phyloP scores from a whole-genome alignment of 768 basidiomycete species.

The Pleurotus salmoneostramineus region DNA sequence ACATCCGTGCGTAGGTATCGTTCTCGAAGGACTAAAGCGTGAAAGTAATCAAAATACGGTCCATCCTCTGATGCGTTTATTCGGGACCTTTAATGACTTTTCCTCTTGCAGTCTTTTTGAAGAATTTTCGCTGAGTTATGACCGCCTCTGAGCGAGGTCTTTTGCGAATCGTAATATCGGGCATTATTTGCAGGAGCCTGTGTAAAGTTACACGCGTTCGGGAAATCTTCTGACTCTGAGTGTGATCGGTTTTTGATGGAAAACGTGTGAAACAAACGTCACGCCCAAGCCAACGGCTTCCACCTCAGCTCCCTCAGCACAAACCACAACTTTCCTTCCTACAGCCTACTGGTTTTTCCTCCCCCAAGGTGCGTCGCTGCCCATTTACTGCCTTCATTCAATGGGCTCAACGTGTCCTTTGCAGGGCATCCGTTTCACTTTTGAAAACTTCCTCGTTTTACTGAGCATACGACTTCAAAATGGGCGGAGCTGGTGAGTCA shows the following conservation, averaged over 20 bases:
- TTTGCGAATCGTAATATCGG: slow-evolving; percentile 70
- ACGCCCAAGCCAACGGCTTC: background rate
- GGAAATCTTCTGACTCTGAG: background rate
- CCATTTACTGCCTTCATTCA: background rate
- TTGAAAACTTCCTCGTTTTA: background rate
- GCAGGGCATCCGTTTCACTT: background rate
- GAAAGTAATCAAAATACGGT: background rate
- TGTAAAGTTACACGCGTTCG: background rate
- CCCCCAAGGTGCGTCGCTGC: background rate
- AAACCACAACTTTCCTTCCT: background rate
- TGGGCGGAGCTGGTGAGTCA: slow-evolving; percentile 6
- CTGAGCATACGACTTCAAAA: slow-evolving; percentile 1
- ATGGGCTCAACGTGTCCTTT: background rate
- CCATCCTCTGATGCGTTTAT: background rate
- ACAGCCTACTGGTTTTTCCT: background rate
- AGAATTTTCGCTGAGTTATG: slow-evolving; percentile 85
- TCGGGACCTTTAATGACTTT: slow-evolving; percentile 86
- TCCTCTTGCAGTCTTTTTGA: slow-evolving; percentile 92
- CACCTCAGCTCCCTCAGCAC: background rate
- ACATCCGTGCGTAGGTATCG: slow-evolving; percentile 93
- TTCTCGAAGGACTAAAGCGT: slow-evolving; percentile 74
- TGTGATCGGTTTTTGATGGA: background rate
- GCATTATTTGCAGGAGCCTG: slow-evolving; percentile 22
- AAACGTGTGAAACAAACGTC: background rate
- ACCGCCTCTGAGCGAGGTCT: slow-evolving; percentile 67